Evolutionary conservation across 352 stramenopile genomes (phyloP).

Genomic region (Thalassiosira oceanica): DNA sequence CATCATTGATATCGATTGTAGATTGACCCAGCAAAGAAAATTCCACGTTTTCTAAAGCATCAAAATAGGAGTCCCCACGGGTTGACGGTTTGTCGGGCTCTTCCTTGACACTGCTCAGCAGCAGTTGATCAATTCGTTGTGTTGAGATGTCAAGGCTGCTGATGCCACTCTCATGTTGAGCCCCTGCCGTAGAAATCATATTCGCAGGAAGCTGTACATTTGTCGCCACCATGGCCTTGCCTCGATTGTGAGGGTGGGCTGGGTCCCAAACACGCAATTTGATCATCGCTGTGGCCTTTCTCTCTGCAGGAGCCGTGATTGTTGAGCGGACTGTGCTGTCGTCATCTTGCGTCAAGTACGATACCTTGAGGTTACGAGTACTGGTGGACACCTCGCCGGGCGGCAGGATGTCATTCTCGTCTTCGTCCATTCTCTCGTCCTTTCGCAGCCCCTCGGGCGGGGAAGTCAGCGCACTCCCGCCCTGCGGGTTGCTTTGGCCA

Average conservation of each 20-base stretch:
- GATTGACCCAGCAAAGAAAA: background rate
- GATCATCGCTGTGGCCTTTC: constrained; percentile 12
- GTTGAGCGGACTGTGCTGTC: background rate
- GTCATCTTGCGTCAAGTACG: background rate
- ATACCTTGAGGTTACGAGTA: background rate
- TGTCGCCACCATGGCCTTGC: constrained; percentile 3
- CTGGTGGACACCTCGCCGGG: background rate
- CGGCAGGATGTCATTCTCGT: constrained; percentile 1
- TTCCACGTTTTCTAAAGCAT: background rate
- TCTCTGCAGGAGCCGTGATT: background rate
- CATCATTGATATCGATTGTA: background rate
- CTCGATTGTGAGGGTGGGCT: background rate
- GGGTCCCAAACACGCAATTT: constrained; percentile 32
- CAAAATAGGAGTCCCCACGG: background rate
- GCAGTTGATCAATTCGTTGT: no score
- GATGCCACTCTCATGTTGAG: background rate
- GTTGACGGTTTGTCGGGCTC: background rate
- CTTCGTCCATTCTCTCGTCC: background rate
- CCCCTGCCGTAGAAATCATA: background rate
- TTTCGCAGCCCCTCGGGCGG: background rate
- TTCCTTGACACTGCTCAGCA: background rate
- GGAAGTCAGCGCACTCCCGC: background rate
- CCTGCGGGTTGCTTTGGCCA: background rate
- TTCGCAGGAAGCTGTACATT: background rate
- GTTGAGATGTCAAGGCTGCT: background rate